Base-by-base conservation (phyloP, 495 filamentous ascomycete species). In the Hypomontagnella submonticulosa region DNA sequence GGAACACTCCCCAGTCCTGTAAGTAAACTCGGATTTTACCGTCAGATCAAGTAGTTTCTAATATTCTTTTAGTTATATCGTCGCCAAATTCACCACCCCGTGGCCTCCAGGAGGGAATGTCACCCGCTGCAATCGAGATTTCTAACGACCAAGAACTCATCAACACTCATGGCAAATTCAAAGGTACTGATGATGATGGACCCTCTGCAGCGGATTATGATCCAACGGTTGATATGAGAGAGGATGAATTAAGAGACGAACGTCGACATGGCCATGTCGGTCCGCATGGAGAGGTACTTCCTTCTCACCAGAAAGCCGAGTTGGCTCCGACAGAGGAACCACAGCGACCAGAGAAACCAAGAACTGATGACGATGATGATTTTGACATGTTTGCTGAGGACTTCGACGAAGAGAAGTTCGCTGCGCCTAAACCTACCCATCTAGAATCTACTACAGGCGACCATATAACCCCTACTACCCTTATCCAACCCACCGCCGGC, bases 371-470 rank as follows among this genome's bases (percentile, higher is more conserved):
- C 12, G 81, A 85, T 34, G 85, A 87, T 42, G 86, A 91, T 10
- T 93, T 93, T 75, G 96, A 99, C 74, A 99, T 98, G 94, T 98
- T 98, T 75, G 92, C 91, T 13, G 91, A 95, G 40, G 91, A 92
- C 53, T 91, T 92, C 58, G 90, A 90, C 51, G 90, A 96, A 59
- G 91, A 95, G 72, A 93, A 96, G 83, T 96, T 96, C 76, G 91
- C 88, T 5, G 87, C 76, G 10, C 80, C 84, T 16, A 80, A 81
- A 16, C 64, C 77, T 9, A 70, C 75, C 13, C 76, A 62, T 53
- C 66, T 70, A 11, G 83, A 85, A 47, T 75, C 76, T 2, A 74
- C 77, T 33, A 67, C 67, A 7, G 65, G 70, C 18, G 74, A 77
- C 11, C 75, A 75, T 11, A 69, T 63, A 32, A 66, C 63, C 7